phyloP scores from a whole-genome alignment of 2,329 filamentous ascomycete genomes.

The Hypoxylon rubiginosum region DNA sequence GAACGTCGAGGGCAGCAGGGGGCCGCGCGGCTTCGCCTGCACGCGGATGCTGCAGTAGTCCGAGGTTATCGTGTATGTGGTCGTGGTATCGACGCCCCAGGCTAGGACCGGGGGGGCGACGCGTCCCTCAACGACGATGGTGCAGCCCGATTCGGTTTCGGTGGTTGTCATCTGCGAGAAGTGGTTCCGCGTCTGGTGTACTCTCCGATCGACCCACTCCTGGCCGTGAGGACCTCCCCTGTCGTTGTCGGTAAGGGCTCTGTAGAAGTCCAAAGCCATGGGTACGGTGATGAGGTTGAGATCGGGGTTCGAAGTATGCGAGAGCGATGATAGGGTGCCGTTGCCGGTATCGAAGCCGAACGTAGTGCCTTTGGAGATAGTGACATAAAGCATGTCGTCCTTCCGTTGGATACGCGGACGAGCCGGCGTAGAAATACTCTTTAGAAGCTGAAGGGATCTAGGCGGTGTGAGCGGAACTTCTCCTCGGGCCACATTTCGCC shows the following conservation, averaged over 20 bases:
- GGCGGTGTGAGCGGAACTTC: slow-evolving; percentile 59
- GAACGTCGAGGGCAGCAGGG: slow-evolving; percentile 67
- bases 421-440: slow-evolving; percentile 32
- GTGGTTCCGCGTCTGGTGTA: slow-evolving; percentile 63
- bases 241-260: slow-evolving; percentile 77
- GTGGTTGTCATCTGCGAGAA: slow-evolving; percentile 52
- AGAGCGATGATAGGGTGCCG: slow-evolving; percentile 60
- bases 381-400: slow-evolving; percentile 52
- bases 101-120: slow-evolving; percentile 74
- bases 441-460: slow-evolving; percentile 48
- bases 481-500: slow-evolving; percentile 66
- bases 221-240: slow-evolving; percentile 65
- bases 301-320: slow-evolving; percentile 47
- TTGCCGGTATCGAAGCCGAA: slow-evolving; percentile 61
- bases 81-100: slow-evolving; percentile 67
- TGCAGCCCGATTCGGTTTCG: slow-evolving; percentile 52
- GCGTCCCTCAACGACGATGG: slow-evolving; percentile 63
- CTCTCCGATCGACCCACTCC: slow-evolving; percentile 66
- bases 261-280: slow-evolving; percentile 69
- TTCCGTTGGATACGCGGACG: slow-evolving; percentile 47
- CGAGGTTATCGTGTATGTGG: slow-evolving; percentile 68
- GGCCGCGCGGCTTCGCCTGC: slow-evolving; percentile 62
- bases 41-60: slow-evolving; percentile 65
- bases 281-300: slow-evolving; percentile 61
- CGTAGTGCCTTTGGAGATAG: slow-evolving; percentile 52